A percentile compares a stretch with the other conserved stretches of the same genome.
Conservation (phyloP, 2,329 filamentous ascomycete genomes). For the Aspergillus pseudoglaucus region DNA sequence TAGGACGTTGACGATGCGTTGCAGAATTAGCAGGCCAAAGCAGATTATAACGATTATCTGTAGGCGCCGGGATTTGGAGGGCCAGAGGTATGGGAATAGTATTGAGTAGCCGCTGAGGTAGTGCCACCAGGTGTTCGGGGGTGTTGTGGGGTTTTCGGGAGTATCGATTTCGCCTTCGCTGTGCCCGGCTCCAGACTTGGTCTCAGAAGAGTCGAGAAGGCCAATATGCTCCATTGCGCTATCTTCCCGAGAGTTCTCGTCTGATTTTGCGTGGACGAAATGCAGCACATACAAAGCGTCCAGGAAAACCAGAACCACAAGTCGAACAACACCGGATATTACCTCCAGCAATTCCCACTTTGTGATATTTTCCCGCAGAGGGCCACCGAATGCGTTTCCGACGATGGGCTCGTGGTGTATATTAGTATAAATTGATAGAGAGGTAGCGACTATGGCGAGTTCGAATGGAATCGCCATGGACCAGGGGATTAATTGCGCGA, state of each 20-base stretch:
- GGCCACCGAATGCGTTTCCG: constrained; percentile 42
- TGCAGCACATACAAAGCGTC: constrained; percentile 53
- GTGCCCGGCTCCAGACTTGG: constrained; percentile 43
- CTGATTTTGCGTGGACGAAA: constrained; percentile 38
- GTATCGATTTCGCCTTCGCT: constrained; percentile 38
- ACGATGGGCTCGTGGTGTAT: constrained; percentile 58
- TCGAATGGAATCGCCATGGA: constrained; percentile 64
- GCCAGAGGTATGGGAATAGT: constrained; percentile 97
- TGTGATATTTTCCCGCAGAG: constrained; percentile 35
- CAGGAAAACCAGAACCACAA: constrained; percentile 59
- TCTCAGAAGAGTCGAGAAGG: constrained; percentile 33
- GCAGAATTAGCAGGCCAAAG: constrained; percentile 70
- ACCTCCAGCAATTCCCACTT: constrained; percentile 37
- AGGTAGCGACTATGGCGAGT: constrained; percentile 61
- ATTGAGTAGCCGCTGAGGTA: constrained; percentile 87
- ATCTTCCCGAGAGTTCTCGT: constrained; percentile 23
- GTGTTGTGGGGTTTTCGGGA: constrained; percentile 43
- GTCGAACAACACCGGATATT: constrained; percentile 58
- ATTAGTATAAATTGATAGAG: constrained; percentile 61
- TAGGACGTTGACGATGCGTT: constrained; percentile 80
- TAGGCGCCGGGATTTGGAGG: constrained; percentile 67
- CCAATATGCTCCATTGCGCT: constrained; percentile 39
- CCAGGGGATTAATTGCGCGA: constrained; percentile 78
- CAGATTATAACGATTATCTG: constrained; percentile 76
- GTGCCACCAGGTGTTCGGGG: constrained; percentile 75